phyloP scores from a whole-genome alignment of 805 yeast species.

The Candida sonorensis region DNA sequence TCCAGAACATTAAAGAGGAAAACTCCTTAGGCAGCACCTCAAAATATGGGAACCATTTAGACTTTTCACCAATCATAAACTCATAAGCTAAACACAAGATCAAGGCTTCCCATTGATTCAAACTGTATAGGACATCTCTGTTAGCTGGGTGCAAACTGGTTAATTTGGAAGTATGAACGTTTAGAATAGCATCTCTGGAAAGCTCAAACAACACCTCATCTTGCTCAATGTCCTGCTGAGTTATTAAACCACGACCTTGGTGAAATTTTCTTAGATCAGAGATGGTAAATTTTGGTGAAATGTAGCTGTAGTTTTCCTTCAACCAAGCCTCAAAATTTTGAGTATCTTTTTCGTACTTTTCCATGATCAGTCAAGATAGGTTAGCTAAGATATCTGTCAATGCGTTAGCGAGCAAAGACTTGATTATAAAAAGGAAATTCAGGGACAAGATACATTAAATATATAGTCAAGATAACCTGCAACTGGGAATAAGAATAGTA shows the following conservation, averaged over 20 bases:
- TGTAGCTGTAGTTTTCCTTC: conserved; percentile 29
- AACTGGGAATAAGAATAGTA: too few relatives aligned
- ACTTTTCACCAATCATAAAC: conserved; percentile 34
- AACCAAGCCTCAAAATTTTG: conserved; percentile 41
- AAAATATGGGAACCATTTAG: conserved; percentile 68
- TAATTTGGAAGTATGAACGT: conserved; percentile 51
- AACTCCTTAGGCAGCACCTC: conserved; percentile 59
- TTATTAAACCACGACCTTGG: conserved; percentile 78
- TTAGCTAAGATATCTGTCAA: too few relatives aligned
- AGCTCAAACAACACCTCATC: conserved; percentile 66
- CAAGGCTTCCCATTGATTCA: conserved; percentile 74
- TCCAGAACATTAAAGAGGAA: conserved; percentile 79
- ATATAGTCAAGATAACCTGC: too few relatives aligned
- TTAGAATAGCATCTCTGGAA: conserved; percentile 52
- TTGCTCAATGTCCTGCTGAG: conserved; percentile 48
- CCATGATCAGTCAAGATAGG: too few relatives aligned
- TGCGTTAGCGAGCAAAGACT: too few relatives aligned
- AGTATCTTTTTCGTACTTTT: conserved; percentile 26
- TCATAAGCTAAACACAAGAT: conserved; percentile 65
- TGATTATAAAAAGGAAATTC: too few relatives aligned
- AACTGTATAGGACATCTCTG: conserved; percentile 30
- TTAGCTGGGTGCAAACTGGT: conserved; percentile 26
- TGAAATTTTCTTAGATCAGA: conserved; percentile 49
- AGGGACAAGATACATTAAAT: too few relatives aligned
- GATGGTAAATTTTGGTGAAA: conserved; percentile 53